Conservation (phyloP, 345 rosid species). For the Populus deltoides region DNA sequence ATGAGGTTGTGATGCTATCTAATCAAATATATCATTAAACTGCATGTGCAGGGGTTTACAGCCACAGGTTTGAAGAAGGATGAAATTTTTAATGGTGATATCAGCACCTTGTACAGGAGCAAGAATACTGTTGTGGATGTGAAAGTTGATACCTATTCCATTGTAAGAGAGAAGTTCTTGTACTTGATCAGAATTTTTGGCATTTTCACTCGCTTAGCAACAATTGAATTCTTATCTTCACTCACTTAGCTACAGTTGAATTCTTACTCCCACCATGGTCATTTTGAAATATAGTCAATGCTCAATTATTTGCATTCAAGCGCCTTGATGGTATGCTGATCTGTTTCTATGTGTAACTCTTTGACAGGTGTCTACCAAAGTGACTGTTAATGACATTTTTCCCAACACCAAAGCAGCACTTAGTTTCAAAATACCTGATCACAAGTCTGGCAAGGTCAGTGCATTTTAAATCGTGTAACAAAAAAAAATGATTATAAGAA, state of each 20-base stretch:
- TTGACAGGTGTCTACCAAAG: conserved; percentile 61
- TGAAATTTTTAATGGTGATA: conserved; percentile 61
- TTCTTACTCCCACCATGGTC: not conserved
- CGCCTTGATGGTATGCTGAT: not conserved
- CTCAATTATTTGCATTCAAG: not conserved
- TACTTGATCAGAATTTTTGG: not conserved
- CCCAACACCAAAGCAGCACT: conserved; percentile 56
- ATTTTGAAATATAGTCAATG: not conserved
- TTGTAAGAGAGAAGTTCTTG: conserved; percentile 41
- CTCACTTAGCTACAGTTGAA: not conserved
- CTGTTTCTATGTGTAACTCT: not conserved
- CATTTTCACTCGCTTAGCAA: not conserved
- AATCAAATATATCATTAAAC: not conserved
- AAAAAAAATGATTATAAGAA: not conserved
- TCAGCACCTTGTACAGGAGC: conserved; percentile 58
- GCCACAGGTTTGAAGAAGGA: conserved; percentile 72
- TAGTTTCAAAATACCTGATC: conserved; percentile 78
- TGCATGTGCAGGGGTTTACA: conserved; percentile 54
- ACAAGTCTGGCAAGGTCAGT: conserved; percentile 92
- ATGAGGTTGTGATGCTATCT: not conserved
- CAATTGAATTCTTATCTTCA: not conserved
- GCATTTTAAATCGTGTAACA: conserved; percentile 8
- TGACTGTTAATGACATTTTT: conserved; percentile 55
- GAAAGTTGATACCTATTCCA: conserved; percentile 69
- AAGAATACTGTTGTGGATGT: conserved; percentile 64